Conservation (phyloP, 1,284 basidiomycete genomes). For the Austroboletus niveus region DNA sequence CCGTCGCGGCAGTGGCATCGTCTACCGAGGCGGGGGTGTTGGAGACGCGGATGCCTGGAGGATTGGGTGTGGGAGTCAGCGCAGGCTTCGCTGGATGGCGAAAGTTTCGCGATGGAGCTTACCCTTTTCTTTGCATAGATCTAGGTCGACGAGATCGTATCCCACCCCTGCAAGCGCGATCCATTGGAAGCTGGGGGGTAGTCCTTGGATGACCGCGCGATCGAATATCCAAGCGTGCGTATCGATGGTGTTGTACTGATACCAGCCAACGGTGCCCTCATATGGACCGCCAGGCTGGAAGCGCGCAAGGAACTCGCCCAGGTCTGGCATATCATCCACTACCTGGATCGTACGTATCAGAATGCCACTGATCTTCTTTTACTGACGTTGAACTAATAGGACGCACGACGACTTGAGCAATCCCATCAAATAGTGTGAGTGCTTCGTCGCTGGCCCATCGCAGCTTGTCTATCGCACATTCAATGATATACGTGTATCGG, state of each 20-base stretch:
- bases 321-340: conserved; percentile 59
- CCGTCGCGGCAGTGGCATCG: conserved; percentile 89
- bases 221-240: conserved; percentile 76
- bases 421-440: conserved; percentile 56
- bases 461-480: conserved; percentile 50
- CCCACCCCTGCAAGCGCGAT: conserved; percentile 94
- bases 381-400: background rate
- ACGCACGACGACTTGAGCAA: conserved; percentile 78
- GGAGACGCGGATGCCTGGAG: conserved; percentile 74
- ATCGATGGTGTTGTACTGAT: conserved; percentile 71
- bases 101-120: conserved; percentile 39
- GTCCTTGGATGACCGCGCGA: conserved; percentile 66
- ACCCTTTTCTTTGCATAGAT: conserved; percentile 58
- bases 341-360: conserved; percentile 35
- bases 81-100: too few relatives aligned
- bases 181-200: conserved; percentile 79
- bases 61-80: background rate
- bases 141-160: conserved; percentile 74
- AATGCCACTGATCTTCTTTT: background rate
- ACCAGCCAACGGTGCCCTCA: conserved; percentile 72
- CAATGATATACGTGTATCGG: background rate
- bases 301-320: conserved; percentile 69
- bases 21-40: conserved; percentile 92
- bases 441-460: conserved; percentile 80
- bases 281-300: conserved; percentile 72